Conservation (phyloP, 768 basidiomycete species). For the Pisolithus marmoratus region DNA sequence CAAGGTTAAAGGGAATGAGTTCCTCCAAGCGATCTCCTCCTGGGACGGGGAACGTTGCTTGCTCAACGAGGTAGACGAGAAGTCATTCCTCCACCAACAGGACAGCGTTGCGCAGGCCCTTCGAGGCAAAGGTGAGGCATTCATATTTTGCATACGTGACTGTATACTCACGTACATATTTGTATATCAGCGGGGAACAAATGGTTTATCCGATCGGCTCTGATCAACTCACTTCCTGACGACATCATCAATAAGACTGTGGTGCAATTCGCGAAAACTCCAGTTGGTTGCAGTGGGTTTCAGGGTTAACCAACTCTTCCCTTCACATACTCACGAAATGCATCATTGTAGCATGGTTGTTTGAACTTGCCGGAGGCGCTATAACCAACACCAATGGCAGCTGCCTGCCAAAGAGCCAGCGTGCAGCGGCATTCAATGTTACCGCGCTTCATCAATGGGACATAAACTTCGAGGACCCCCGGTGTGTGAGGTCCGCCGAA, state of each 20-base stretch:
- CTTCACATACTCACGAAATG: background rate
- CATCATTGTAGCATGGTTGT: conserved; percentile 68
- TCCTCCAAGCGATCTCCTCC: conserved; percentile 76
- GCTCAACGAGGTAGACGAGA: conserved; percentile 87
- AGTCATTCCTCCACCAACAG: conserved; percentile 85
- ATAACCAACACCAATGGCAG: conserved; percentile 66
- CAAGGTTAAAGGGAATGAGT: conserved; percentile 65
- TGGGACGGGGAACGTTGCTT: conserved; percentile 88
- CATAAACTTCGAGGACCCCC: conserved; percentile 70
- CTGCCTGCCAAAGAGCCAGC: conserved; percentile 72
- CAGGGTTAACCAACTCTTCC: conserved; percentile 1
- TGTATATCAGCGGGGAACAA: conserved; percentile 59
- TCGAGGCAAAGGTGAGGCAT: conserved; percentile 65
- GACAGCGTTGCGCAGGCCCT: conserved; percentile 88
- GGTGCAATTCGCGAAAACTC: conserved; percentile 71
- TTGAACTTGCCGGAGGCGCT: conserved; percentile 84
- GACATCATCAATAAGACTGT: conserved; percentile 84
- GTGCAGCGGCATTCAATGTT: conserved; percentile 78
- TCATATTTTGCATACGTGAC: background rate
- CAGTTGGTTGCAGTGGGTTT: conserved; percentile 84
- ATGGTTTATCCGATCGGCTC: conserved; percentile 87
- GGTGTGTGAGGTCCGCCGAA: conserved; percentile 80
- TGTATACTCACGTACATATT: background rate
- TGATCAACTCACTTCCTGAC: conserved; percentile 81
- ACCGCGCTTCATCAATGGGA: conserved; percentile 94